Evolutionary conservation across 164 flowering plant genomes (phyloP).

Genomic region (Tetracentron sinense): DNA sequence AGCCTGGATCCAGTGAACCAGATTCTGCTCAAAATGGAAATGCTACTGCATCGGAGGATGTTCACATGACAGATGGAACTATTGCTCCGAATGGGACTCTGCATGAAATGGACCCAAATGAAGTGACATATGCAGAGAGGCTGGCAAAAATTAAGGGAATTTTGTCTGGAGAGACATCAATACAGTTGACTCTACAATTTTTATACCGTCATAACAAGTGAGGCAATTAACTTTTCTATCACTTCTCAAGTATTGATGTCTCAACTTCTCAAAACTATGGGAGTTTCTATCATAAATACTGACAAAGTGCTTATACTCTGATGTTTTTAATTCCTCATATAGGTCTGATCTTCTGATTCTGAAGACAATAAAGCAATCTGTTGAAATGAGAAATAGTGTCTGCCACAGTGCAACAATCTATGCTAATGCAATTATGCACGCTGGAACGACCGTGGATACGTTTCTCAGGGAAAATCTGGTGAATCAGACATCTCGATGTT

Average conservation of each 20-base stretch:
- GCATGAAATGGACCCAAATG: conserved; percentile 42
- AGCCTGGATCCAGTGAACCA: conserved; percentile 30
- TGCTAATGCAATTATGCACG: conserved; percentile 97
- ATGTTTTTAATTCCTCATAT: conserved; percentile 11
- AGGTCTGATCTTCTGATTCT: conserved; percentile 87
- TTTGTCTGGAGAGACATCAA: conserved; percentile 89
- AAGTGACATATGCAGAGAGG: conserved; percentile 56
- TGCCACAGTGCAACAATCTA: conserved; percentile 95
- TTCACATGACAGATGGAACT: conserved; percentile 61
- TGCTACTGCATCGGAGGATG: conserved; percentile 46
- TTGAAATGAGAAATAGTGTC: conserved; percentile 94
- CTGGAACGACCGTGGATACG: conserved; percentile 95
- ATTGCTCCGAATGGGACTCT: conserved; percentile 23
- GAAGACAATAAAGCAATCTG: conserved; percentile 91
- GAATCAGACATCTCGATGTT: conserved; percentile 10
- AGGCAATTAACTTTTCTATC: too few species aligned
- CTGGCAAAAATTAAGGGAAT: conserved; percentile 62
- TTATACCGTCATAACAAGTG: conserved; percentile 89
- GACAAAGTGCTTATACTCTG: too few species aligned
- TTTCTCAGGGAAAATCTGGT: conserved; percentile 91
- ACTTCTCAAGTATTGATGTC: too few species aligned
- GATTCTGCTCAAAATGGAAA: conserved; percentile 38
- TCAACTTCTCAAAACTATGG: too few species aligned
- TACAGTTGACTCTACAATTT: conserved; percentile 84
- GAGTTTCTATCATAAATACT: too few species aligned